Percentiles rank a stretch among this genome's conserved stretches.
Conservation (phyloP, 257 asterid genomes). For the Phtheirospermum japonicum region DNA sequence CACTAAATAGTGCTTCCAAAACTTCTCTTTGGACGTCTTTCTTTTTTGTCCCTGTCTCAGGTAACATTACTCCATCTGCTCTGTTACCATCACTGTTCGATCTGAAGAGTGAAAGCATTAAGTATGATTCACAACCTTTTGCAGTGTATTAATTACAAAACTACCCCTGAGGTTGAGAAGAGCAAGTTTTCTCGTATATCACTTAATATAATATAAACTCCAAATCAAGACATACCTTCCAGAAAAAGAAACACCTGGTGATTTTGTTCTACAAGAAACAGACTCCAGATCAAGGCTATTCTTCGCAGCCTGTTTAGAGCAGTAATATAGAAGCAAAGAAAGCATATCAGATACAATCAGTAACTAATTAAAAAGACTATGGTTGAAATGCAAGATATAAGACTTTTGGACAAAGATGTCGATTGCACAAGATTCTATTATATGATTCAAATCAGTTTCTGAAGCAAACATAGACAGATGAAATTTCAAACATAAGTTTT, state of each 20-base stretch:
- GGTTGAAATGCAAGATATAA: neutral
- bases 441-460: conserved; percentile 9
- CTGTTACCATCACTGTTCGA: conserved; percentile 27
- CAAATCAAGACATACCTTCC: conserved; percentile 30
- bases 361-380: neutral
- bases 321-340: conserved; percentile 24
- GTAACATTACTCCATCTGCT: conserved; percentile 26
- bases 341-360: conserved; percentile 21
- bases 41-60: conserved; percentile 32
- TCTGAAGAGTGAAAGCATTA: conserved; percentile 31
- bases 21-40: conserved; percentile 46
- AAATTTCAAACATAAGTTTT: neutral
- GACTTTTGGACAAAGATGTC: neutral
- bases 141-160: neutral
- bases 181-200: neutral
- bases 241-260: conserved; percentile 22
- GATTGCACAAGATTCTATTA: neutral
- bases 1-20: conserved; percentile 49
- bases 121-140: neutral
- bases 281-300: conserved; percentile 26
- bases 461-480: conserved; percentile 20
- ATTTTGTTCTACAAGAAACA: conserved; percentile 22
- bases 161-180: neutral
- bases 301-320: conserved; percentile 27
- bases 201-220: conserved; percentile 14